Evolutionary conservation across 495 filamentous ascomycete genomes (phyloP).

Genomic region (Tuber microsphaerosporum): DNA sequence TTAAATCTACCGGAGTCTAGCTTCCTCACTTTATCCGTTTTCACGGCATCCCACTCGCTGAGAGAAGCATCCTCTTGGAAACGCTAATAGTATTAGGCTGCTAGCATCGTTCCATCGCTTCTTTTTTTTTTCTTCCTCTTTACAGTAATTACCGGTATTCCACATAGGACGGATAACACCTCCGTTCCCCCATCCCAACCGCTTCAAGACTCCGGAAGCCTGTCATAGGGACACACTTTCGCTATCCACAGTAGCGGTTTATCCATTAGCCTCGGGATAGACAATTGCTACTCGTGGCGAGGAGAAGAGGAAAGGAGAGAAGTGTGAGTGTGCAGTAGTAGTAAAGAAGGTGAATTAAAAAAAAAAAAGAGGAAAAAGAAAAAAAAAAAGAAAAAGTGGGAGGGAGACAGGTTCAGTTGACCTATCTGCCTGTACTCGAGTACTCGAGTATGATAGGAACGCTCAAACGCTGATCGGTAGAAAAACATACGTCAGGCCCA

Average conservation of each 20-base stretch:
- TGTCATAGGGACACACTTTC: not conserved
- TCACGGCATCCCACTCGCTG: not conserved
- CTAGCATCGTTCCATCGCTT: not conserved
- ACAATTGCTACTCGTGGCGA: not conserved
- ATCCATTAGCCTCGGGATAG: not conserved
- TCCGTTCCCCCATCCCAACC: not conserved
- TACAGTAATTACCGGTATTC: not conserved
- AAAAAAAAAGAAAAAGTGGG: not conserved
- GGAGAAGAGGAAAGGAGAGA: not conserved
- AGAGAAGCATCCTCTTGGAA: not conserved
- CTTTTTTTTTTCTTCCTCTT: not conserved
- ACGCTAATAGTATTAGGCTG: not conserved
- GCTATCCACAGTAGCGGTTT: not conserved
- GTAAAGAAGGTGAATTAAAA: not conserved
- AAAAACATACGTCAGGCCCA: conserved; percentile 5
- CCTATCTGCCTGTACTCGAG: not conserved
- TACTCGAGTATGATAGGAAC: not conserved
- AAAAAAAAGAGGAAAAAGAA: not conserved
- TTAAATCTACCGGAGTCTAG: not conserved
- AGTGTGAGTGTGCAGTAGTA: not conserved
- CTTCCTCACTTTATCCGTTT: not conserved
- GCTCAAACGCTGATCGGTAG: not conserved
- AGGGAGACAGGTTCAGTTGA: not conserved
- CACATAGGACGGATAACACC: not conserved
- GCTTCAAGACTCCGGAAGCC: not conserved